These are phyloP conservation scores for Blastobotrys petasosporus DNA, from an alignment of 1,139 yeast species.

Conservation along the genomic window DNA sequence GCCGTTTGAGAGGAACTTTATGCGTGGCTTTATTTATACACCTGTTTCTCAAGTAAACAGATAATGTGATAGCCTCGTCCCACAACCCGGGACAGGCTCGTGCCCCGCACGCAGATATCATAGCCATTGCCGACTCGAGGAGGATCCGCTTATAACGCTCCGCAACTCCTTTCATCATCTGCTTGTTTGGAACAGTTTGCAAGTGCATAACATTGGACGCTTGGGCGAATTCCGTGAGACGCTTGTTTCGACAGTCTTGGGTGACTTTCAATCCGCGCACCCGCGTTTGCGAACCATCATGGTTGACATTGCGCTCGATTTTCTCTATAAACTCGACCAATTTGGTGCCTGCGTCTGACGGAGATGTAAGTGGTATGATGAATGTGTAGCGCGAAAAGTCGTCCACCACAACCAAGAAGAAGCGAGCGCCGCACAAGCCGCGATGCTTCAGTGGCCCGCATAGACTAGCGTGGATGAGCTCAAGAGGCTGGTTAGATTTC, in stretches of 20 bases:
- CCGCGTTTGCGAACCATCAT: not conserved
- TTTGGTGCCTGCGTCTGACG: slow-evolving; percentile 8
- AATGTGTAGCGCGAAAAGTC: slow-evolving; percentile 10
- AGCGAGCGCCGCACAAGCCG: slow-evolving; percentile 7
- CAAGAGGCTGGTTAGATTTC: slow-evolving; percentile 11
- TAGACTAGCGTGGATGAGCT: slow-evolving; percentile 11
- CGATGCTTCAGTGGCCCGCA: slow-evolving; percentile 9
- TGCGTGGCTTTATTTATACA: slow-evolving; percentile 7
- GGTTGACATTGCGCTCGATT: slow-evolving; percentile 3
- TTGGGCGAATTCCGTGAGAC: slow-evolving; percentile 8
- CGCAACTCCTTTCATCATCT: slow-evolving; percentile 13
- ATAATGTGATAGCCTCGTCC: slow-evolving; percentile 10
- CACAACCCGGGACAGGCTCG: slow-evolving; percentile 4
- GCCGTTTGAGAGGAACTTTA: slow-evolving; percentile 8
- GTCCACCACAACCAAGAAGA: slow-evolving; percentile 9
- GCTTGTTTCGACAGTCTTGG: slow-evolving; percentile 11
- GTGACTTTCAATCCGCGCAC: slow-evolving; percentile 12
- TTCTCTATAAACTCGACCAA: slow-evolving; percentile 9
- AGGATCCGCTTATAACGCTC: slow-evolving; percentile 11
- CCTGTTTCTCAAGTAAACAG: slow-evolving; percentile 6
- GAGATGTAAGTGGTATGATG: slow-evolving; percentile 6
- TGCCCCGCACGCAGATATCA: not conserved
- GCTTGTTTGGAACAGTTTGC: slow-evolving; percentile 10
- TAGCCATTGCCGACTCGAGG: slow-evolving; percentile 8
- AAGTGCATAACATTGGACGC: slow-evolving; percentile 9